These are phyloP conservation scores for Veloboletus limbatus DNA, from an alignment of 1,284 basidiomycete genomes.

Conservation along the genomic window DNA sequence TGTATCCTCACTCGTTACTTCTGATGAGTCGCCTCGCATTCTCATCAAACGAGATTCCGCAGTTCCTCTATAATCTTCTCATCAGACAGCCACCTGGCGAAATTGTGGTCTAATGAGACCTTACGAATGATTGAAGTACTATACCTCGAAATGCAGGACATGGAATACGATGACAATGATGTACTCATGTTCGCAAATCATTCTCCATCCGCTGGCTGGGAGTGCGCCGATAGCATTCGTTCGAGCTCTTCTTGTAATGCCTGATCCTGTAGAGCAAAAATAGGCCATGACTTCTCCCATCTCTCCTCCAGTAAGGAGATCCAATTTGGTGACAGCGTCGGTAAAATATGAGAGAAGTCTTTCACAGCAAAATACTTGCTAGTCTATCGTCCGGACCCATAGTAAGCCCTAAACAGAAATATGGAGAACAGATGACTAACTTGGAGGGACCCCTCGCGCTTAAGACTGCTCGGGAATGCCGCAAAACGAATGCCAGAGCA, in stretches of 20 bases:
- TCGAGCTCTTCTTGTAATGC: slow-evolving; percentile 14
- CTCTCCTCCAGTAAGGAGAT: slow-evolving; percentile 28
- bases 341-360: slow-evolving; percentile 79
- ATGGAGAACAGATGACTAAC: slow-evolving; percentile 17
- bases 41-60: background rate
- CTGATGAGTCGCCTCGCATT: background rate
- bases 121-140: background rate
- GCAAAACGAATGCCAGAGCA: slow-evolving; percentile 59
- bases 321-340: slow-evolving; percentile 74
- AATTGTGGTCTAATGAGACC: background rate
- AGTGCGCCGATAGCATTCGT: slow-evolving; percentile 16
- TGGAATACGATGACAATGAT: background rate
- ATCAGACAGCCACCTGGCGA: background rate
- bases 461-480: slow-evolving; percentile 47
- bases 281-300: slow-evolving; percentile 25
- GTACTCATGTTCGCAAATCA: background rate
- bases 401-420: background rate
- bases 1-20: background rate
- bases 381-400: slow-evolving; percentile 8
- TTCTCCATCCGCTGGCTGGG: background rate
- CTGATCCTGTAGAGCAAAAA: slow-evolving; percentile 15
- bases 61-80: background rate
- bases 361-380: slow-evolving; percentile 47
- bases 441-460: slow-evolving; percentile 5
- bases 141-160: background rate